Conservation (phyloP, 129 eudicot genomes). For the Ambrosia trifida region DNA sequence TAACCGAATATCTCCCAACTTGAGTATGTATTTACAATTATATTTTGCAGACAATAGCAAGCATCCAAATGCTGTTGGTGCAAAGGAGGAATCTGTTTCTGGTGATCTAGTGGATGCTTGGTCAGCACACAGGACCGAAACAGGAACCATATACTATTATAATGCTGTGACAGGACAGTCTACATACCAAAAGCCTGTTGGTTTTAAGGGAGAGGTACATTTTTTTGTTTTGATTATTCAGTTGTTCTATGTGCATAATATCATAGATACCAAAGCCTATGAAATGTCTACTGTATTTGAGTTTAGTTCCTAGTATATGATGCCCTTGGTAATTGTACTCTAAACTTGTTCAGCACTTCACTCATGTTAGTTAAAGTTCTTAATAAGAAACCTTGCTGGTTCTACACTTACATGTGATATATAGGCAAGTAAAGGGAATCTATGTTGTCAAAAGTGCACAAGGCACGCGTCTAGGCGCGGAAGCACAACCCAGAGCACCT, state of each 20-base stretch:
- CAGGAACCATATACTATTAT: conserved; percentile 88
- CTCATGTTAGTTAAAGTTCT: conserved; percentile 10
- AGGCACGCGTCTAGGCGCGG: too few relatives aligned
- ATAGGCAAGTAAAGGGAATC: background rate
- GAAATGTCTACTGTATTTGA: conserved; percentile 8
- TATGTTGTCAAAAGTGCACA: too few relatives aligned
- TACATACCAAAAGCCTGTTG: conserved; percentile 84
- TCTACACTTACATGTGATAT: background rate
- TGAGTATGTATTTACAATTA: conserved; percentile 3
- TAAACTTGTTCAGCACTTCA: conserved; percentile 12
- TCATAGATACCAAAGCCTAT: background rate
- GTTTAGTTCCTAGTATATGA: conserved; percentile 5
- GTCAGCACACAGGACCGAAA: conserved; percentile 88
- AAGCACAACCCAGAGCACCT: too few relatives aligned
- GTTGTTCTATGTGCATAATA: conserved; percentile 21
- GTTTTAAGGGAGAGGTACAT: conserved; percentile 83
- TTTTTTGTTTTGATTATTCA: background rate
- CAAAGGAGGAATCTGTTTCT: conserved; percentile 33
- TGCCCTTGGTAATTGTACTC: conserved; percentile 12
- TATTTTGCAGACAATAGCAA: conserved; percentile 51
- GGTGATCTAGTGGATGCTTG: conserved; percentile 73
- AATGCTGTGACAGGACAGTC: conserved; percentile 91
- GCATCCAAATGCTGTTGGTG: conserved; percentile 41
- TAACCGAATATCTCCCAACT: background rate
- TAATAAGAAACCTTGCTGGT: conserved; percentile 18